A percentile compares a stretch with the other conserved stretches of the same genome.
Evolutionary conservation across 163 green algal species (phyloP).

Genomic region (Picocystis sp.): DNA sequence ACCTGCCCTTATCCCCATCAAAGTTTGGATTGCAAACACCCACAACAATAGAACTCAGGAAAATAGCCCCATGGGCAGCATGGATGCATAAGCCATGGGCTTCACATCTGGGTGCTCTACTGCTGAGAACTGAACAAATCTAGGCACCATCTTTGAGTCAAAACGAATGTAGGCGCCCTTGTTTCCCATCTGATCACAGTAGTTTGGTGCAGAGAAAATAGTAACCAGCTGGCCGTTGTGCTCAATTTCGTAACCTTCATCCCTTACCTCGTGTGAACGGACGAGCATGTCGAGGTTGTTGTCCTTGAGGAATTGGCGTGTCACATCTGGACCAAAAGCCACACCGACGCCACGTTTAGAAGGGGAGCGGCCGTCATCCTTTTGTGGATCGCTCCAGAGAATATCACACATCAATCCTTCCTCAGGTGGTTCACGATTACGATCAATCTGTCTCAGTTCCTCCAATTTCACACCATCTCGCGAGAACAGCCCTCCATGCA

Average conservation of each 20-base stretch:
- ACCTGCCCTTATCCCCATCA: too few relatives aligned
- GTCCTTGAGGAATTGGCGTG: constrained; percentile 64
- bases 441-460: constrained; percentile 64
- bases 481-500: constrained; percentile 83
- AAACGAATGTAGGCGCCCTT: constrained; percentile 92
- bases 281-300: constrained; percentile 79
- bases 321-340: constrained; percentile 72
- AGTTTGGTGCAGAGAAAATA: constrained; percentile 94
- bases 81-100: constrained; percentile 26
- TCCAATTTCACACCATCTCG: constrained; percentile 71
- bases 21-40: too few relatives aligned
- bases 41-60: too few relatives aligned
- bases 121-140: constrained; percentile 79
- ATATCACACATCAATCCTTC: constrained; percentile 91
- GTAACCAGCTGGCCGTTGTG: constrained; percentile 79
- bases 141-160: constrained; percentile 70
- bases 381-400: constrained; percentile 83
- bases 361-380: constrained; percentile 39
- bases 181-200: constrained; percentile 85
- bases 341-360: constrained; percentile 80
- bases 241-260: constrained; percentile 47
- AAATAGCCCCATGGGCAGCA: too few relatives aligned
- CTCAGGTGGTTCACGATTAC: constrained; percentile 82
- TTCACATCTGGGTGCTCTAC: constrained; percentile 69
- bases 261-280: constrained; percentile 67